phyloP scores from a whole-genome alignment of 148 eudicot species.

The Rhododendron griersonianum region DNA sequence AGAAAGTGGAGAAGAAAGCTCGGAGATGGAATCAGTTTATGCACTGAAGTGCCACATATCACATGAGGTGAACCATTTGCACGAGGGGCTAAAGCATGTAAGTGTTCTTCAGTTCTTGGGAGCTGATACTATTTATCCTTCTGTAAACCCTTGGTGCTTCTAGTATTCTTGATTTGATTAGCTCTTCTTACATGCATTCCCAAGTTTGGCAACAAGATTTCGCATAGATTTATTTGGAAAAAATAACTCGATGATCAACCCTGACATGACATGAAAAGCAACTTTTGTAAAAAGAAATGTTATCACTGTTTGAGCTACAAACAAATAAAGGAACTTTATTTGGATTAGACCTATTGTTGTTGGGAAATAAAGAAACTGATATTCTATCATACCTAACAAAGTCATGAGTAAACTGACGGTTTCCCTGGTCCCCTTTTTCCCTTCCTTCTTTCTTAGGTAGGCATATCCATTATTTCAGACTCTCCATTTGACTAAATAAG shows the following conservation, averaged over 20 bases:
- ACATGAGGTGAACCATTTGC: slow-evolving; percentile 94
- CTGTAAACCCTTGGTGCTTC: neutral
- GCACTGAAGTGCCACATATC: slow-evolving; percentile 96
- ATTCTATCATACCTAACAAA: neutral
- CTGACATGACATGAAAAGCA: neutral
- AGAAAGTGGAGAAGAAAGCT: slow-evolving; percentile 98
- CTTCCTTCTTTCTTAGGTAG: neutral
- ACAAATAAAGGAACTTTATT: neutral
- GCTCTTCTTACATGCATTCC: neutral
- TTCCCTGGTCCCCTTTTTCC: neutral
- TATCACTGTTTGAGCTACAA: neutral
- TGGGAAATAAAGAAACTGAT: neutral
- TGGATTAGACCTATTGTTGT: neutral
- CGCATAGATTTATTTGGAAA: neutral
- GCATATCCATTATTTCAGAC: neutral
- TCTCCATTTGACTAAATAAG: neutral
- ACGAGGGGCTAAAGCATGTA: slow-evolving; percentile 91
- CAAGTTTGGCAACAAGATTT: neutral
- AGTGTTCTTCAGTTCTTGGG: slow-evolving; percentile 22
- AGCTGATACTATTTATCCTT: neutral
- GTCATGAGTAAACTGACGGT: neutral
- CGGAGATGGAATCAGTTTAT: slow-evolving; percentile 76
- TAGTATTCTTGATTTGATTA: neutral
- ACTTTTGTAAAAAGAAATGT: neutral
- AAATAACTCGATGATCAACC: neutral